phyloP scores from a whole-genome alignment of 805 yeast species.

The Cyberlindnera euphorbiiphila region DNA sequence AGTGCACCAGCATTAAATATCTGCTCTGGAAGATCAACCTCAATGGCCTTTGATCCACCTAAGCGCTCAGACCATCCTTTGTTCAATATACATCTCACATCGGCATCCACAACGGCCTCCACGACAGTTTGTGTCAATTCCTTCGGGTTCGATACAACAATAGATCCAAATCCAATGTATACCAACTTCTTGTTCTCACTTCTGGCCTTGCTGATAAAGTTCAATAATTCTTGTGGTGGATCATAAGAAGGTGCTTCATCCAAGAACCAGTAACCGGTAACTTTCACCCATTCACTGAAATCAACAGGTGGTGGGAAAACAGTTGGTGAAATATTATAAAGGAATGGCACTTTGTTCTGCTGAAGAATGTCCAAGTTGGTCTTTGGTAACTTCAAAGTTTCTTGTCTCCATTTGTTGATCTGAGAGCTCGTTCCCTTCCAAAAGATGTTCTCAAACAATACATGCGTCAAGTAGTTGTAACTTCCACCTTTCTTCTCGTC shows the following conservation, averaged over 20 bases:
- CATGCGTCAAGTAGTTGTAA: conserved; percentile 88
- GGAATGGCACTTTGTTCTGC: conserved; percentile 78
- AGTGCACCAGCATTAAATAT: conserved; percentile 67
- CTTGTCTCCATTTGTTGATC: conserved; percentile 82
- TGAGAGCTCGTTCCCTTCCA: conserved; percentile 92
- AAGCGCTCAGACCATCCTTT: conserved; percentile 93
- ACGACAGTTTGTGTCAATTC: conserved; percentile 74
- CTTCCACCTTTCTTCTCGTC: conserved; percentile 92
- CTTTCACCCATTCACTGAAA: conserved; percentile 92
- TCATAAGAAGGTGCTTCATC: conserved; percentile 56
- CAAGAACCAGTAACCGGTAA: conserved; percentile 94
- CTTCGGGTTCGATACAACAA: conserved; percentile 80
- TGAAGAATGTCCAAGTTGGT: conserved; percentile 70
- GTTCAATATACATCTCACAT: conserved; percentile 79
- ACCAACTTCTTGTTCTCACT: conserved; percentile 64
- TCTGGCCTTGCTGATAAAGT: conserved; percentile 62
- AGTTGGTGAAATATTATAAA: conserved; percentile 84
- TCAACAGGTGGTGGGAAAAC: conserved; percentile 92
- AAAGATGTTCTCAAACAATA: conserved; percentile 85
- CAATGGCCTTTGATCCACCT: conserved; percentile 33
- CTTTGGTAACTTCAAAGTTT: conserved; percentile 56
- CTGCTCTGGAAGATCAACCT: conserved; percentile 54
- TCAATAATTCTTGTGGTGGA: conserved; percentile 56
- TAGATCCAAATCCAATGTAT: conserved; percentile 94
- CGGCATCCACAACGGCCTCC: conserved; percentile 75